A percentile compares a stretch with the other conserved stretches of the same genome.
Conservation (phyloP, 2,329 filamentous ascomycete genomes). For the Xylaria sp. region DNA sequence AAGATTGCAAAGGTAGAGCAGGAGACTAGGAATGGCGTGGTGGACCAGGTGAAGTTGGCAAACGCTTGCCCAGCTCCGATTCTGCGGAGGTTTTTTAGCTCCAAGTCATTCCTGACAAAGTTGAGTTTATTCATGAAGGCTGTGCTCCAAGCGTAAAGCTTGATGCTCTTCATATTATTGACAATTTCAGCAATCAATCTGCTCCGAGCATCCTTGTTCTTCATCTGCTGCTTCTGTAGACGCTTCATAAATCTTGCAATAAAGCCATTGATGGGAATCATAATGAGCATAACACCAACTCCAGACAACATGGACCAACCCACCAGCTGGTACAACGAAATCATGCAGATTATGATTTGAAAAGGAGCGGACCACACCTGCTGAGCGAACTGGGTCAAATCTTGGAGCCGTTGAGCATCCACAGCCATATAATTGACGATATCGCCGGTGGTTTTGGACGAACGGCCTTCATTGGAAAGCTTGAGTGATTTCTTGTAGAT, state of each 20-base stretch:
- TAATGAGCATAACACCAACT: conserved; percentile 92
- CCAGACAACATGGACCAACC: conserved; percentile 96
- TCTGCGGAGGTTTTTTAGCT: conserved; percentile 93
- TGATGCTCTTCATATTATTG: conserved; percentile 99
- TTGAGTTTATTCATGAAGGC: conserved; percentile 99
- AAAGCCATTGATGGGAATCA: conserved; percentile 95
- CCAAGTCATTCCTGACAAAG: conserved; percentile 93
- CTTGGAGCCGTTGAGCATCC: conserved; percentile 93
- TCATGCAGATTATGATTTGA: conserved; percentile 95
- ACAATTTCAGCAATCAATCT: conserved; percentile 96
- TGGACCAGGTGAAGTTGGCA: conserved; percentile 98
- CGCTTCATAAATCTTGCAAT: conserved; percentile 95
- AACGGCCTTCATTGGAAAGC: conserved; percentile 91
- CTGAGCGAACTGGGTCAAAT: conserved; percentile 93
- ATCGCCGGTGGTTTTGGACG: conserved; percentile 91
- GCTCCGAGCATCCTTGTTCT: conserved; percentile 95
- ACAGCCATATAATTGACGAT: conserved; percentile 99
- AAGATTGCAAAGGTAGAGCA: conserved; percentile 97
- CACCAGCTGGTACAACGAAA: conserved; percentile 94
- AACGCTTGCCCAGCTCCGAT: conserved; percentile 94
- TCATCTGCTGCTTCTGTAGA: conserved; percentile 96
- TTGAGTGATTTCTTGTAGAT: conserved; percentile 93
- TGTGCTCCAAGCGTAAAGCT: conserved; percentile 96
- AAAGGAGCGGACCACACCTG: conserved; percentile 97
- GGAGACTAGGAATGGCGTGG: conserved; percentile 95